Evolutionary conservation across 805 yeast species (phyloP), one percentile per base, ranked within the genome.

Genomic region (Wickerhamiella siamensis): DNA sequence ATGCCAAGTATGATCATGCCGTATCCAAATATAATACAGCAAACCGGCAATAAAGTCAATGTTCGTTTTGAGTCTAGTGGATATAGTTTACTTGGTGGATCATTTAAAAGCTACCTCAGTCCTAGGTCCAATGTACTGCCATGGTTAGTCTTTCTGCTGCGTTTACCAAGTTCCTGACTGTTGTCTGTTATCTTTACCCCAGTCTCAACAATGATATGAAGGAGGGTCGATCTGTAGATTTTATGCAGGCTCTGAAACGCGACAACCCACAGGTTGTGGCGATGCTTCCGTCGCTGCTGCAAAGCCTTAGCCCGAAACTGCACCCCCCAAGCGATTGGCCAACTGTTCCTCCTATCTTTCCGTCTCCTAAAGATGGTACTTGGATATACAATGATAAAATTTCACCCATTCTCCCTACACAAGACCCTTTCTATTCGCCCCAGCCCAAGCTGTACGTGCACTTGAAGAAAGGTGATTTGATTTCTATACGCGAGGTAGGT

Each of bases 371-470:
- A 12, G 10, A 24, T 6, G 29, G 29, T 8, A 24, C 38, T 3
- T 36, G 38, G 38, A 20, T 36, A 2, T 15, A n/a, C 20, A 20
- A 36, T 3, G 16, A 16, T 5, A 22, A 16, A 8, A 4, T 12
- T 14, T 3, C 17, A 4, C 31, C 31, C 9, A 5, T 3, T 9
- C 21, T 47, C 49, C 19, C 47, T 45, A 20, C 48, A 5, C 12
- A 38, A 3, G 47, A 44, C 31, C 20, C 40, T 3, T 44, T 44
- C 36, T 44, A 44, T 37, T 21, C 33, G 24, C 47, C 47, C 10
- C 42, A 37, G 18, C 16, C n/a, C 16, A 31, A 38, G 12, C 31
- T 12, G 14, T 44, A 40, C 24, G 34, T 17, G 14, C 8, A 35
- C 15, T 16, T 33, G 21, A n/a, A 38, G 31, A 38, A 33, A 26